phyloP scores from a whole-genome alignment of 768 basidiomycete genomes.

The Leucocoprinus sp. region DNA sequence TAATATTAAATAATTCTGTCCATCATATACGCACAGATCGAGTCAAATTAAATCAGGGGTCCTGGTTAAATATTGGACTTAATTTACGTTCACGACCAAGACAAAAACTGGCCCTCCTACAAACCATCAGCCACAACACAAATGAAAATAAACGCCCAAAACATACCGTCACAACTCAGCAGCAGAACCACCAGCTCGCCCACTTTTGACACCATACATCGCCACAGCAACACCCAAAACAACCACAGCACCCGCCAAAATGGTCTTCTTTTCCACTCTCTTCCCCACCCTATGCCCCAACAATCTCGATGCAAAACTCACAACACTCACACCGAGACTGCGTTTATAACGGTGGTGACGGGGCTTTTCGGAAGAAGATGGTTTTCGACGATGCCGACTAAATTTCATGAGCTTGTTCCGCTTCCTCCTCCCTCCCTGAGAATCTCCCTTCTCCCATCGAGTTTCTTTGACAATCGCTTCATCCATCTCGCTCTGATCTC shows the following conservation, averaged over 20 bases:
- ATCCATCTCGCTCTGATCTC: slow-evolving; percentile 1
- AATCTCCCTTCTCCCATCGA: not conserved
- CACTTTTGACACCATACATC: slow-evolving; percentile 35
- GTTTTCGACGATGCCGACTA: not conserved
- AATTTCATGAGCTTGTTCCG: slow-evolving; percentile 17
- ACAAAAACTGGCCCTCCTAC: too few species aligned
- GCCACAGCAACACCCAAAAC: slow-evolving; percentile 68
- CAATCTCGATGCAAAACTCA: slow-evolving; percentile 4
- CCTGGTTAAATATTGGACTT: too few species aligned
- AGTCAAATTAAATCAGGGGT: too few species aligned
- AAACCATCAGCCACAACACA: too few species aligned
- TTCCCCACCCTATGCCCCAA: not conserved
- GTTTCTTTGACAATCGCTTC: slow-evolving; percentile 8
- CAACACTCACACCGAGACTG: too few species aligned
- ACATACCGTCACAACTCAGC: slow-evolving; percentile 11
- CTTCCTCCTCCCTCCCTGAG: slow-evolving; percentile 11
- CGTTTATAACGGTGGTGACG: too few species aligned
- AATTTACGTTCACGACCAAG: too few species aligned
- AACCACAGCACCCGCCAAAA: slow-evolving; percentile 60
- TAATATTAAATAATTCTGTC: too few species aligned
- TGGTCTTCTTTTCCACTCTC: slow-evolving; percentile 28
- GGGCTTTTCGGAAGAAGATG: too few species aligned
- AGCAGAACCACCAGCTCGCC: slow-evolving; percentile 8
- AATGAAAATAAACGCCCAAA: slow-evolving; percentile 8
- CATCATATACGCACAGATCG: too few species aligned